phyloP scores from a whole-genome alignment of 164 flowering plant species.

The Berberis thunbergii region DNA sequence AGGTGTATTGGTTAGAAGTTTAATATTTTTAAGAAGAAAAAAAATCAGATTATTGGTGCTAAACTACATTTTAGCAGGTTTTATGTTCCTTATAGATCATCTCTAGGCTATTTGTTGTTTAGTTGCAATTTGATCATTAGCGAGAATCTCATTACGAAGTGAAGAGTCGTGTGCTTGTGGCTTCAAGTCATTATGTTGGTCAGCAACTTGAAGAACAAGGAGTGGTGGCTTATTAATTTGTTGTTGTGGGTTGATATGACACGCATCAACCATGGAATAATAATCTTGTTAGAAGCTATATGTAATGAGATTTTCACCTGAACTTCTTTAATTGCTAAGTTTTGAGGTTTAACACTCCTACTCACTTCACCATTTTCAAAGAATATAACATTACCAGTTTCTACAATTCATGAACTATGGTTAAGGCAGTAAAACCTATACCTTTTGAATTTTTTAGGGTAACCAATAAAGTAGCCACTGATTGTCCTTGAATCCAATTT shows the following conservation, averaged over 20 bases:
- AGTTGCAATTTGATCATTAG: not conserved
- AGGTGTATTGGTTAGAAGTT: too few species aligned
- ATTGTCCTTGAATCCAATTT: not conserved
- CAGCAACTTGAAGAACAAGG: not conserved
- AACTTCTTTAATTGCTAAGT: not conserved
- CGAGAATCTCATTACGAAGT: too few species aligned
- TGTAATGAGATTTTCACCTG: not conserved
- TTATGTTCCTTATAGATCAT: not conserved
- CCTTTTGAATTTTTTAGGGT: not conserved
- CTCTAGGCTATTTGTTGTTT: not conserved
- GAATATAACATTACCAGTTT: not conserved
- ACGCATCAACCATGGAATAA: not conserved
- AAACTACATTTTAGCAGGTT: not conserved
- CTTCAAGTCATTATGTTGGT: too few species aligned
- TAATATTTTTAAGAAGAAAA: too few species aligned
- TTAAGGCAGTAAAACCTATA: too few species aligned
- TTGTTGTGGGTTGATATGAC: not conserved
- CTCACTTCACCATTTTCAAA: not conserved
- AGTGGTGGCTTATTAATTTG: not conserved
- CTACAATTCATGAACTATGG: not conserved
- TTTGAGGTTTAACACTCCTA: not conserved
- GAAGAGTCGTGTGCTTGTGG: too few species aligned
- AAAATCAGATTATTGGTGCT: not conserved
- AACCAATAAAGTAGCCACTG: not conserved
- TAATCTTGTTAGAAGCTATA: not conserved